A percentile compares a stretch with the other conserved stretches of the same genome.
Evolutionary conservation across 2,329 filamentous ascomycete species (phyloP).

Genomic region (Phaeosphaeriaceae sp.): DNA sequence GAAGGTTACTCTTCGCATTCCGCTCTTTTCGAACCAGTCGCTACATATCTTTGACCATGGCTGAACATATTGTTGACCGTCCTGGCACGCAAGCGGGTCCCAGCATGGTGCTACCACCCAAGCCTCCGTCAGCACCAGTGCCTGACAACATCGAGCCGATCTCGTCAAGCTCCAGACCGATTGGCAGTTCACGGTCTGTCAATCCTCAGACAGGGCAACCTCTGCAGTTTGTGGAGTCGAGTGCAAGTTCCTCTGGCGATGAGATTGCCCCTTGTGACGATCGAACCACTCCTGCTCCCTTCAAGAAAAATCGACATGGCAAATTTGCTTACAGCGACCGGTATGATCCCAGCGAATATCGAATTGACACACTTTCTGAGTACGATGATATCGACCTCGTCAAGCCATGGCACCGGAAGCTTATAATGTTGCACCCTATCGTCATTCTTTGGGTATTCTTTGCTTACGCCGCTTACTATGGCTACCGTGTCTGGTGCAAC

Average conservation of each 20-base stretch:
- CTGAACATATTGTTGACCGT: neutral
- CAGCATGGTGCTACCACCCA: conserved; percentile 1
- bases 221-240: conserved; percentile 9
- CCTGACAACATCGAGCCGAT: conserved; percentile 1
- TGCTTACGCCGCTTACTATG: conserved; percentile 6
- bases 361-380: conserved; percentile 6
- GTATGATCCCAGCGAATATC: conserved; percentile 6
- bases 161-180: neutral
- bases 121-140: neutral
- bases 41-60: conserved; percentile 1
- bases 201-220: neutral
- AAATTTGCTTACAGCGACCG: conserved; percentile 10
- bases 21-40: conserved; percentile 3
- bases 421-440: conserved; percentile 6
- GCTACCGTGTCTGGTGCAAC: conserved; percentile 8
- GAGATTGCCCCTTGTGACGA: conserved; percentile 4
- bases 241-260: conserved; percentile 5
- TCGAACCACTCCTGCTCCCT: neutral
- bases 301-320: conserved; percentile 6
- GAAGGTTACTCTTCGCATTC: conserved; percentile 1
- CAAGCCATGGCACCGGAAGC: conserved; percentile 9
- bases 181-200: neutral
- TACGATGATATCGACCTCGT: conserved; percentile 7
- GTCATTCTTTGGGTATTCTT: conserved; percentile 11
- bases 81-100: neutral